Evolutionary conservation across 106 monocot species (phyloP).

Genomic region (Chionographis japonica): DNA sequence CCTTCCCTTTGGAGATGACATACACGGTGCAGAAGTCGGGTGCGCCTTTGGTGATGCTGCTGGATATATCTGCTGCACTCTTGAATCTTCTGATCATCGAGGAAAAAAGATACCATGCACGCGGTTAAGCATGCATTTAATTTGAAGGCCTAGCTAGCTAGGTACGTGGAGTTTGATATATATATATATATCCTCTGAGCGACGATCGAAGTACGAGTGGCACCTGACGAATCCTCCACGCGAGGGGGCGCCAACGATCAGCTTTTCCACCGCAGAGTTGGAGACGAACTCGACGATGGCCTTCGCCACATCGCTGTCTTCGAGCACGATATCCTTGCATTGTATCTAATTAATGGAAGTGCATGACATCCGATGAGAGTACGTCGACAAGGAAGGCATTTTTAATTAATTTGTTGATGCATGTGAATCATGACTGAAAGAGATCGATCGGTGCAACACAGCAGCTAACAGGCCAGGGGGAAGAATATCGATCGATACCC

Average conservation of each 20-base stretch:
- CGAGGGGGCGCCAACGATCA: slow-evolving; percentile 58
- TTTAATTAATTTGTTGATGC: no score
- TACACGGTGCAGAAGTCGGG: slow-evolving; percentile 89
- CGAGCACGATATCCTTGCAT: slow-evolving; percentile 49
- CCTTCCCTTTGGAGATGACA: slow-evolving; percentile 59
- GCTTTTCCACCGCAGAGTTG: slow-evolving; percentile 46
- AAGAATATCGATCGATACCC: not conserved
- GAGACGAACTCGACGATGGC: slow-evolving; percentile 44
- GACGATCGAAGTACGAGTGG: no score
- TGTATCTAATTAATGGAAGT: slow-evolving; percentile 40
- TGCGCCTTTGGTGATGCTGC: slow-evolving; percentile 36
- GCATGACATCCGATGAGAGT: no score
- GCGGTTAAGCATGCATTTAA: no score
- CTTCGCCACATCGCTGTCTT: slow-evolving; percentile 57
- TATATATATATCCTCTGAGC: no score
- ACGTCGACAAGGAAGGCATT: no score
- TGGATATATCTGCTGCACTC: slow-evolving; percentile 13
- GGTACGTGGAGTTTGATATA: no score
- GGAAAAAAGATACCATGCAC: slow-evolving; percentile 3
- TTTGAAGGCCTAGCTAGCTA: no score
- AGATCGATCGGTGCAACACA: no score
- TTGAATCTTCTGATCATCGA: slow-evolving; percentile 45
- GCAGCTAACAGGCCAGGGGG: no score
- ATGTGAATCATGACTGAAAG: no score
- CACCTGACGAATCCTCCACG: slow-evolving; percentile 49